Evolutionary conservation across 352 stramenopile genomes (phyloP), one percentile per base, ranked within the genome.

Genomic region (Phytophthora litchii): DNA sequence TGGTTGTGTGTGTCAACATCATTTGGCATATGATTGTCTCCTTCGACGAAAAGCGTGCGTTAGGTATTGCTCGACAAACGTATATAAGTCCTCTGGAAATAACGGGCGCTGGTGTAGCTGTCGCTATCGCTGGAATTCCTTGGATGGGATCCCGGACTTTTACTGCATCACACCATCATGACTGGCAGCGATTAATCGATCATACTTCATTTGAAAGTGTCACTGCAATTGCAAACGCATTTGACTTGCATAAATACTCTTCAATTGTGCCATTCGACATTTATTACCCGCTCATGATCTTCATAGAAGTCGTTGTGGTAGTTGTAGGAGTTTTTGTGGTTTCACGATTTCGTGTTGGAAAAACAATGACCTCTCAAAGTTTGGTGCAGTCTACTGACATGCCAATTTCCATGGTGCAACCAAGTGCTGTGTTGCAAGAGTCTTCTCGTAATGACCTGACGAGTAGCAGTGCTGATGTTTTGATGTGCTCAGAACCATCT

Each of bases 51-150:
- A 34, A 62, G 0, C 43, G 32, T 3, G 69, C 76, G 0, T 49
- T 83, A 20, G 14, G 13, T 0, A 46, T 78, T 5, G 59, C 57
- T 36, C 58, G 58, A 14, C 45, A 42, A 36, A 83, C 78, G 3
- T 83, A 72, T 41, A 40, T 84, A 29, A 73, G 20, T 3, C 45
- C 62, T 2, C 27, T 54, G 25, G 69, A 81, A 61, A 58, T 88
- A 29, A 64, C 65, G 31, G n/a, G 50, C 19, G 56, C 80, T 21
- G 27, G 29, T 9, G 32, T 47, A 13, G 3, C 53, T 16, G 49
- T 67, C 25, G 20, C 45, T 43, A 10, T 57, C 5, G 20, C 31
- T 9, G 58, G 63, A 29, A 1, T 27, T 31, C 35, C 44, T 34
- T 37, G 56, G 21, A 20, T 51, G 43, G 23, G 25, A 16, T 20